Conservation (phyloP, 1,284 basidiomycete species). For the Cryptococcus depauperatus region DNA sequence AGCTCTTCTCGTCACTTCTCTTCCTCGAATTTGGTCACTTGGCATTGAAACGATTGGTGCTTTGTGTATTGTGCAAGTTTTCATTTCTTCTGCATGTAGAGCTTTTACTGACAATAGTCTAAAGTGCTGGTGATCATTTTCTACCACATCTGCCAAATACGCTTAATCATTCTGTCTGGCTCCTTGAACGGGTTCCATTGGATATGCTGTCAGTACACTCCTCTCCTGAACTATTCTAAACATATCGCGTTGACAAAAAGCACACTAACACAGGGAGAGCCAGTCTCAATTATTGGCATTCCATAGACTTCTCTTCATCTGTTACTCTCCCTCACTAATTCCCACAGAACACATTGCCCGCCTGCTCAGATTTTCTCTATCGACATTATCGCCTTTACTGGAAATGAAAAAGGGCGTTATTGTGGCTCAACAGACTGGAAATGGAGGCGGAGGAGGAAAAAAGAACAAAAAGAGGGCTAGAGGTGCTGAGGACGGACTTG, state of each 20-base stretch:
- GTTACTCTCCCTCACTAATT: slow-evolving; percentile 28
- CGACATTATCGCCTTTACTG: slow-evolving; percentile 23
- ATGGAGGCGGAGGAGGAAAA: slow-evolving; percentile 44
- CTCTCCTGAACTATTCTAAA: too few species aligned
- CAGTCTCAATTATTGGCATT: slow-evolving; percentile 34
- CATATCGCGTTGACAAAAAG: neutral
- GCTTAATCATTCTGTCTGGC: slow-evolving; percentile 38
- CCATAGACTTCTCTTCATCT: slow-evolving; percentile 28
- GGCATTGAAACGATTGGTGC: too few species aligned
- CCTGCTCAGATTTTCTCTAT: slow-evolving; percentile 28
- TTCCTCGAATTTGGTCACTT: slow-evolving; percentile 34
- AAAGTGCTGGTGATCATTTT: slow-evolving; percentile 34
- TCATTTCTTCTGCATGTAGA: neutral
- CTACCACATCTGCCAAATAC: slow-evolving; percentile 36
- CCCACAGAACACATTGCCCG: slow-evolving; percentile 33
- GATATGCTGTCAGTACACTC: too few species aligned
- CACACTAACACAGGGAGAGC: slow-evolving; percentile 17
- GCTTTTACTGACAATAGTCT: slow-evolving; percentile 9
- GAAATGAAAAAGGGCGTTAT: slow-evolving; percentile 8
- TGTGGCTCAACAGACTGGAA: neutral
- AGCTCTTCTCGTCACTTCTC: slow-evolving; percentile 23
- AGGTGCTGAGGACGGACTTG: slow-evolving; percentile 68
- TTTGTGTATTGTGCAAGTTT: too few species aligned
- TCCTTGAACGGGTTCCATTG: slow-evolving; percentile 27
- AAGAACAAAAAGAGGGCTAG: slow-evolving; percentile 67